These are phyloP conservation scores for Microsporum canis DNA, from an alignment of 2,329 filamentous ascomycete genomes.

Conservation along the genomic window DNA sequence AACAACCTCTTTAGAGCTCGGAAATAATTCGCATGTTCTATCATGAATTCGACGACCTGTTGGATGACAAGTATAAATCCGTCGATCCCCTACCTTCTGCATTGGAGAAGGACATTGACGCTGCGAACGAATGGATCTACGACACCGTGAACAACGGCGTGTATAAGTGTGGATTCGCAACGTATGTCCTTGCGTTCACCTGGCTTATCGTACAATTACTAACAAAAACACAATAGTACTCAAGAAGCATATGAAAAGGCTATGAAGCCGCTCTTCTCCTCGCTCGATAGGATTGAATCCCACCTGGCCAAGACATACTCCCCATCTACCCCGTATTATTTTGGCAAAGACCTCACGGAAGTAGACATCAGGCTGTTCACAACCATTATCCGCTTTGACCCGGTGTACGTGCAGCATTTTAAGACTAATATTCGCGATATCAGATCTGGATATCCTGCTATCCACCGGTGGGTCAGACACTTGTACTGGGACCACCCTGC, in stretches of 20 bases:
- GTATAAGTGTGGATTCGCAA: conserved; percentile 64
- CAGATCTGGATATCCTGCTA: conserved; percentile 64
- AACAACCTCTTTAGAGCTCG: conserved; percentile 39
- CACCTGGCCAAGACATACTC: conserved; percentile 44
- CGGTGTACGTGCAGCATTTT: conserved; percentile 72
- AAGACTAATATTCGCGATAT: conserved; percentile 80
- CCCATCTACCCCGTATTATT: conserved; percentile 47
- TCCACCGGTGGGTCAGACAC: conserved; percentile 71
- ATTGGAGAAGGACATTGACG: conserved; percentile 60
- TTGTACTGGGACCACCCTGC: conserved; percentile 75
- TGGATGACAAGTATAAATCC: conserved; percentile 48
- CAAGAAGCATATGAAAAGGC: conserved; percentile 72
- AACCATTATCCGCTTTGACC: conserved; percentile 61
- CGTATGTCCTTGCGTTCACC: conserved; percentile 21
- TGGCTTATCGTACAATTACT: background rate
- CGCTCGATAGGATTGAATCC: conserved; percentile 63
- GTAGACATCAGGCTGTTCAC: conserved; percentile 67
- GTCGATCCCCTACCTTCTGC: conserved; percentile 57
- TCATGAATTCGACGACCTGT: conserved; percentile 62
- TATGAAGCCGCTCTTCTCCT: conserved; percentile 59
- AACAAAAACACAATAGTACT: conserved; percentile 31
- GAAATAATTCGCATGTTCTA: conserved; percentile 91
- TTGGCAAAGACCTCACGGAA: conserved; percentile 66
- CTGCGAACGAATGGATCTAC: conserved; percentile 71
- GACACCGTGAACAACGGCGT: conserved; percentile 44